Evolutionary conservation across 2,329 filamentous ascomycete species (phyloP), one percentile per base, ranked within the genome.

Genomic region (Elsinoe arachidis): DNA sequence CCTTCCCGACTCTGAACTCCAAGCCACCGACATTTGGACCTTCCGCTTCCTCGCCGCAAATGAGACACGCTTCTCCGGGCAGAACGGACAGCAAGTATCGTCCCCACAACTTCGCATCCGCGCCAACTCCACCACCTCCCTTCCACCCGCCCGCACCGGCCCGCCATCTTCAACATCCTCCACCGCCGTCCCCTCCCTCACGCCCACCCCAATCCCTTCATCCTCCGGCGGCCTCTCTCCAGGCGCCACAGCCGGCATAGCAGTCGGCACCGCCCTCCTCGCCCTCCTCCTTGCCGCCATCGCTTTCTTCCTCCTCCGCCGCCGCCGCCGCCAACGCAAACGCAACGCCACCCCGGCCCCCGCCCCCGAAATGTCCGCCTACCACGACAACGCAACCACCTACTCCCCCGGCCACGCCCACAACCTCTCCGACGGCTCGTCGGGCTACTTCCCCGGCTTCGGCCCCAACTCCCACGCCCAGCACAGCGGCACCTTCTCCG

Each of bases 201-300:
- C 2, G 26, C 49, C 47, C 19, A 46, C 52, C 9, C 30, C 60
- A 10, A 47, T 39, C 15, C 26, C 55, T 19, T 30, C 54, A 47
- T 9, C 19, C 58, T 35, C 19, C 15, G 17, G 38, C 34, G 15
- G 37, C 21, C 26, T 56, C 46, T 30, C 57, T 33, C 23, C 58
- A 51, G 58, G 60, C 58, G 56, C 47, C 43, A 60, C 58, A 33
- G 58, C 49, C 17, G 58, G 60, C 33, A 57, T 56, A 21, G 56
- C 59, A 37, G 44, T 61, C 58, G 60, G 55, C 38, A 44, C 56
- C n/a, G 60, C 37, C 10, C 52, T 44, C n/a, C 30, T 60, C 17
- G 58, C 58, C 37, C 41, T 58, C 52, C 11, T 60, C 17, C 43
- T 35, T 34, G 60, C 51, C 26, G 55, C 47, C 17, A 17, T 47